Base-by-base conservation (phyloP, 257 asterid genomes). In the Dorcoceras hygrometricum region DNA sequence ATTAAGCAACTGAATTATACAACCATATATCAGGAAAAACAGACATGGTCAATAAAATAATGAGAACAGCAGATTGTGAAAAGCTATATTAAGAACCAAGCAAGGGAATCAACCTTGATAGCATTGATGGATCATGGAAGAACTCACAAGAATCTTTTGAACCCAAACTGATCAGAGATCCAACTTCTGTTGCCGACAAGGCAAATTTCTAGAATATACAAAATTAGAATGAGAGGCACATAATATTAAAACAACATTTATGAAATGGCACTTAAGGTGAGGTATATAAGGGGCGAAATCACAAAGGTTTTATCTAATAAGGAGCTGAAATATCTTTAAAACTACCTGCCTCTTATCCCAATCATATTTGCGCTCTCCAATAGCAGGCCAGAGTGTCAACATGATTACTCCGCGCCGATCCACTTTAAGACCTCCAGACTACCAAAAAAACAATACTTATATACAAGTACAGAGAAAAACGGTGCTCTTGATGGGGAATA, bases 121-220 rank as follows among this genome's bases (percentile, higher is more conserved):
- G 67, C 94, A 89, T 93, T 68, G 97, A 80, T 48, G 96, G 98
- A 70, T 90, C 98, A 55, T 92, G 97, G 77, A 93, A 90, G 83
- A 93, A 93, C 74, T 89, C 98, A 70, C 93, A 84, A 18, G 97
- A 82, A 68, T 81, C 96, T 43, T 66, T 77, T 55, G 95, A 59
- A 12, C 95, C 91, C 84, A 90, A 74, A 75, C 80, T 88, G 68
- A 93, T 85, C 76, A 93, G n/a, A 14, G 97, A 83, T 68, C 98
- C 98, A 69, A 93, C 85, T 82, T 93, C 98, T 8, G 90, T 86
- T 43, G 97, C 82, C 3, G 98, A 93, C 69, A 93, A 80, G 72
- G 98, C 95, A 82, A 93, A 89, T 67, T 51, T 51, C 96, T 92
- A 80, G 69, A 76, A 60, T 31, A 66, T 34, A 74, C 63, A 62